These are phyloP conservation scores for Tetrahymena thermophila DNA, from an alignment of 73 alveolate species.

Conservation along the genomic window DNA sequence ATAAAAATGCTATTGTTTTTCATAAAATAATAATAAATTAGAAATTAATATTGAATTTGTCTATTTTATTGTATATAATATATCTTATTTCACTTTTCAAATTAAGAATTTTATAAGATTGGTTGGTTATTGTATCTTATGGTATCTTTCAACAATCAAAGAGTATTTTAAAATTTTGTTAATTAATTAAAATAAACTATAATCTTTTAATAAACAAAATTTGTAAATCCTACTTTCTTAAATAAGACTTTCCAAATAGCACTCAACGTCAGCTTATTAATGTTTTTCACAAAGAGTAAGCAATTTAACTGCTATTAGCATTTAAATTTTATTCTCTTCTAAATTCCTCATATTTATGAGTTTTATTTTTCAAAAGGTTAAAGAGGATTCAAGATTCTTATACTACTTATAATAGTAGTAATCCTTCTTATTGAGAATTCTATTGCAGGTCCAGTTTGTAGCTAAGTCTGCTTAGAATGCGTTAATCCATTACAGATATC, in stretches of 20 bases:
- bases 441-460: neutral
- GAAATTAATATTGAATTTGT: too few species aligned
- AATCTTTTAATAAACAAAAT: neutral
- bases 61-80: too few species aligned
- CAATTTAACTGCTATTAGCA: neutral
- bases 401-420: neutral
- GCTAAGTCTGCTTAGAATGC: neutral
- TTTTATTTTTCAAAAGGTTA: neutral
- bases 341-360: neutral
- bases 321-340: too few species aligned
- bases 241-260: neutral
- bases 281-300: neutral
- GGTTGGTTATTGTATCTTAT: neutral
- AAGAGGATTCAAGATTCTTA: neutral
- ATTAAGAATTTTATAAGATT: neutral
- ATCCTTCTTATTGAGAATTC: neutral
- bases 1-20: too few species aligned
- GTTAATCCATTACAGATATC: neutral
- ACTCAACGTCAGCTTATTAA: too few species aligned
- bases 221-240: neutral
- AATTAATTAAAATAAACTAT: too few species aligned
- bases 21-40: too few species aligned
- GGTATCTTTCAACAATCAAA: neutral
- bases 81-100: neutral
- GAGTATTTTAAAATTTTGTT: neutral